Evolutionary conservation across 805 yeast species (phyloP), one percentile per base, ranked within the genome.

Genomic region (Candida boidinii): DNA sequence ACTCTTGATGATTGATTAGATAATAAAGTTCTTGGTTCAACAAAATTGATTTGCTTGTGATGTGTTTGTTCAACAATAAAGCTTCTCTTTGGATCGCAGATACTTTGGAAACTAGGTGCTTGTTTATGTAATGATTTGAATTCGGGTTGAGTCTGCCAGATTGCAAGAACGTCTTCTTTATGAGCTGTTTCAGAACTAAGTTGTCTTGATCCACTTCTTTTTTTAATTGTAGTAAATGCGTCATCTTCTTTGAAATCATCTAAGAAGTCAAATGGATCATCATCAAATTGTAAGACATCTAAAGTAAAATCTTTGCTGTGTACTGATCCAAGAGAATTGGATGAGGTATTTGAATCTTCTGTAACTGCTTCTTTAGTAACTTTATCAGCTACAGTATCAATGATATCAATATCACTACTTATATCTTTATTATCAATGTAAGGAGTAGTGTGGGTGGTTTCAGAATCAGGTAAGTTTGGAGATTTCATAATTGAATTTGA

Each of bases 251-350:
- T n/a, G 13, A 62, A 42, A 9, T 65, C 69, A n/a, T 58, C 64
- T 38, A 64, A 60, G 13, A 67, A 59, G 2, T 58, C 50, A 40
- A 52, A 54, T 30, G 62, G 58, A 37, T 58, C 59, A 21, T 66
- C 56, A 31, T 67, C 72, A 26, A 69, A 57, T 17, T 51, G 52
- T 3, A 74, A 66, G 9, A 46, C 42, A 12, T 46, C 41, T 9
- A 53, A 36, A 12, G 51, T 46, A 33, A 45, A 54, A 9, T 49
- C 40, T 18, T 42, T 40, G 31, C 49, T 46, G 18, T 19, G 16
- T 7, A 24, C 23, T 10, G 31, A 11, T 10, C 18, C 24, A 19
- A 20, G 14, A 4, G 24, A 15, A 9, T 26, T 12, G 9, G 18
- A 12, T 15, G n/a, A 13, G 7, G 18, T 16, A 12, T 2, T 25